Evolutionary conservation across 805 yeast genomes (phyloP).

Genomic region (Yamadazyma philogaea): DNA sequence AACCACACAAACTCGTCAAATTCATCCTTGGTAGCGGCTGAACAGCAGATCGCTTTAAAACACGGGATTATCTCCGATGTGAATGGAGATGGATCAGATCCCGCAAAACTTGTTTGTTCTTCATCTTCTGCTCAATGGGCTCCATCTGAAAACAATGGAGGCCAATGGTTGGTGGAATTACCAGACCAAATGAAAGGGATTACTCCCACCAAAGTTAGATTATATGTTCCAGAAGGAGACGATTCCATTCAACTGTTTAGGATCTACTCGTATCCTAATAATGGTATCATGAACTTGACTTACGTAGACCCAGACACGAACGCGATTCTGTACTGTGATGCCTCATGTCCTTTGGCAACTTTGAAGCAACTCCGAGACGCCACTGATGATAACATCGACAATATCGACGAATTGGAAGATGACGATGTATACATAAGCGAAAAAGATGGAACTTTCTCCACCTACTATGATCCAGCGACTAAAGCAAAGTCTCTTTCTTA

Average conservation of each 20-base stretch:
- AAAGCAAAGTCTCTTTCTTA: slow-evolving; percentile 39
- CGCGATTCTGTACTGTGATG: slow-evolving; percentile 66
- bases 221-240: slow-evolving; percentile 57
- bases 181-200: slow-evolving; percentile 49
- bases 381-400: slow-evolving; percentile 23
- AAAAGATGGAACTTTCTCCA: slow-evolving; percentile 33
- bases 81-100: slow-evolving; percentile 33
- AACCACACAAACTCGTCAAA: slow-evolving; percentile 29
- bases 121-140: slow-evolving; percentile 49
- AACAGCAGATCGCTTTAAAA: slow-evolving; percentile 59
- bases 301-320: slow-evolving; percentile 75
- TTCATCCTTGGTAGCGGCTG: slow-evolving; percentile 47
- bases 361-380: slow-evolving; percentile 30
- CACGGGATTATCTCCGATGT: slow-evolving; percentile 52
- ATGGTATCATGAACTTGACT: slow-evolving; percentile 88
- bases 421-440: slow-evolving; percentile 25
- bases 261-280: slow-evolving; percentile 70
- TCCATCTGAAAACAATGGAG: slow-evolving; percentile 45
- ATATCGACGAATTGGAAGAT: slow-evolving; percentile 18
- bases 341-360: slow-evolving; percentile 75
- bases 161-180: slow-evolving; percentile 62
- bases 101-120: slow-evolving; percentile 57
- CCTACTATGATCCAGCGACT: slow-evolving; percentile 33
- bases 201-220: slow-evolving; percentile 67
- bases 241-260: slow-evolving; percentile 64